Evolutionary conservation across 2,329 filamentous ascomycete species (phyloP).

Genomic region (Helotiales sp.): DNA sequence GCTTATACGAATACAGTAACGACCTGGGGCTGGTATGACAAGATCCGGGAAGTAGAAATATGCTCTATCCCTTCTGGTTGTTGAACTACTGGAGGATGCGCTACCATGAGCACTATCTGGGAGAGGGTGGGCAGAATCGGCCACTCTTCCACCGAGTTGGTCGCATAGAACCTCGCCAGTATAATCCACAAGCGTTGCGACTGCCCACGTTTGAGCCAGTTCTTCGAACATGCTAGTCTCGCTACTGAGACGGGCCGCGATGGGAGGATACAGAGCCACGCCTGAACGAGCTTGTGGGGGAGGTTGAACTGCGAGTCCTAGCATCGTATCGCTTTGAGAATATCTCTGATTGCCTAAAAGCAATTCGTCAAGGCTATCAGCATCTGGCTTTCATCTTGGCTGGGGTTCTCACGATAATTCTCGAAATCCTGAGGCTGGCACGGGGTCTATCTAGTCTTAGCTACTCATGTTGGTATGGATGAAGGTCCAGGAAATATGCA

Average conservation of each 20-base stretch:
- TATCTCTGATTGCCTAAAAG: constrained; percentile 8
- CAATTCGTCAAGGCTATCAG: background rate
- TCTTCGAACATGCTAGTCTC: constrained; percentile 29
- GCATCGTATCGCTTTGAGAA: constrained; percentile 15
- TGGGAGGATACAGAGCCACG: constrained; percentile 29
- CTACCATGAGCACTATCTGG: constrained; percentile 15
- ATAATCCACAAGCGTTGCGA: constrained; percentile 30
- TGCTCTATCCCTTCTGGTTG: constrained; percentile 22
- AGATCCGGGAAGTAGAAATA: constrained; percentile 36
- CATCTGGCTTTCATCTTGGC: background rate
- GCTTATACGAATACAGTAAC: constrained; percentile 31
- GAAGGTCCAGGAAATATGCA: background rate
- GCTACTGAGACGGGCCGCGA: constrained; percentile 28
- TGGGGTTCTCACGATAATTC: background rate
- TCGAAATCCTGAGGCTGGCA: background rate
- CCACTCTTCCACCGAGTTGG: constrained; percentile 27
- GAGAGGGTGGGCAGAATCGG: constrained; percentile 33
- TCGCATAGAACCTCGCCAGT: constrained; percentile 29
- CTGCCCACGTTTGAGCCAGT: constrained; percentile 30
- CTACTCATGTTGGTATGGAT: background rate
- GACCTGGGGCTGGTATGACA: constrained; percentile 29
- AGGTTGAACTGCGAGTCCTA: constrained; percentile 32
- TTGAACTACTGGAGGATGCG: constrained; percentile 5
- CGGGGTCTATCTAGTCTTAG: background rate
- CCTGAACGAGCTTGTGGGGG: constrained; percentile 26